Percentiles rank a stretch among this genome's conserved stretches.
phyloP scores from a whole-genome alignment of 163 green algal genomes.

The Scenedesmus sp. region DNA sequence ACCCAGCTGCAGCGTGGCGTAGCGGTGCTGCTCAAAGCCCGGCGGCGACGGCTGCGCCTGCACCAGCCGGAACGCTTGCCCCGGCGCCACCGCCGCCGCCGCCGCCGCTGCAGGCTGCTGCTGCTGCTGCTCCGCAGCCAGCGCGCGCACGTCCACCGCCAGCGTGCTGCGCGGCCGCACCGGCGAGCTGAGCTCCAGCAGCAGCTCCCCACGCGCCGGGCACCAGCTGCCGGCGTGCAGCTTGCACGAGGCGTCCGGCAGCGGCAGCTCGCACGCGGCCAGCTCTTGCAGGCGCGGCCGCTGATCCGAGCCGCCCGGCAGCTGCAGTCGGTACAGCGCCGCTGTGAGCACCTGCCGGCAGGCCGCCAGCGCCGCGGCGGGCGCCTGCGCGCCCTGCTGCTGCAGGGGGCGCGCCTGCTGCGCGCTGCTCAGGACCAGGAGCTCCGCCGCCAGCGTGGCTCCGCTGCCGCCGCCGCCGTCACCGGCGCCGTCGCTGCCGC shows the following conservation, averaged over 20 bases:
- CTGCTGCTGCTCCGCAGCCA: slow-evolving; percentile 29
- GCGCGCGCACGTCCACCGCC: background rate
- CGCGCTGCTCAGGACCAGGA: too few species aligned
- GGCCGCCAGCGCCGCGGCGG: too few species aligned
- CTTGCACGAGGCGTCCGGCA: slow-evolving; percentile 12
- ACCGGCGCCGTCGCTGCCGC: background rate
- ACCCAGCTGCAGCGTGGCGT: background rate
- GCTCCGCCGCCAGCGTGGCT: too few species aligned
- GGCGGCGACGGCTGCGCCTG: background rate
- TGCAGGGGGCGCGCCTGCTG: slow-evolving; percentile 8
- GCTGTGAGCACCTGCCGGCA: too few species aligned
- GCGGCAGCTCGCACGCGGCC: background rate
- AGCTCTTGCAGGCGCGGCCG: slow-evolving; percentile 7
- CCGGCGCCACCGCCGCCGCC: background rate
- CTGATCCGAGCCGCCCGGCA: background rate
- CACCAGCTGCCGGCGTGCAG: slow-evolving; percentile 7
- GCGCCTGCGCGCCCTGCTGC: background rate
- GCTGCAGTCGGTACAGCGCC: too few species aligned
- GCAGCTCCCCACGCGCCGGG: background rate
- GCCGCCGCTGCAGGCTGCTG: background rate
- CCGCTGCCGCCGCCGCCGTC: slow-evolving; percentile 7
- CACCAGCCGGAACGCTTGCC: background rate
- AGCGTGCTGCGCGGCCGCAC: slow-evolving; percentile 2
- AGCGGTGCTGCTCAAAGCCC: background rate
- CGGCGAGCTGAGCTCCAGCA: slow-evolving; percentile 1